These are phyloP conservation scores for Testicularia cyperi DNA, from an alignment of 1,284 basidiomycete species.

Conservation along the genomic window DNA sequence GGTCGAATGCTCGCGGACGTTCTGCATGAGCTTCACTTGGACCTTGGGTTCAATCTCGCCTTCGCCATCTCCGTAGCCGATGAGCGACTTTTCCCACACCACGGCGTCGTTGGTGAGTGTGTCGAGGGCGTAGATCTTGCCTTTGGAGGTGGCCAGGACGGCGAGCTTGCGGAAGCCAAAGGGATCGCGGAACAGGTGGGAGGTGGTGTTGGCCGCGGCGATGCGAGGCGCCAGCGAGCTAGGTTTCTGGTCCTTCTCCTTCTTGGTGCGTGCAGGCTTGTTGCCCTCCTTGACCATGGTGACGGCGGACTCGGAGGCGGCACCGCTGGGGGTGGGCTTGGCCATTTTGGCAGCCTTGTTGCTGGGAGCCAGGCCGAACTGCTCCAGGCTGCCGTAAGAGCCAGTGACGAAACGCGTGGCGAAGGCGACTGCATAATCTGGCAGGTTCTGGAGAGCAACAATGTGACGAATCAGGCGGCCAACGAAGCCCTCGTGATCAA, in stretches of 20 bases:
- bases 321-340: neutral
- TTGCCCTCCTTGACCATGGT: conserved; percentile 36
- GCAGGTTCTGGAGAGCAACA: conserved; percentile 67
- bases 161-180: conserved; percentile 88
- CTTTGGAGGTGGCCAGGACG: conserved; percentile 71
- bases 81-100: conserved; percentile 56
- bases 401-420: conserved; percentile 72
- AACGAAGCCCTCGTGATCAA: conserved; percentile 66
- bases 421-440: conserved; percentile 71
- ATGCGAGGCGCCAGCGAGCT: conserved; percentile 35
- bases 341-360: neutral
- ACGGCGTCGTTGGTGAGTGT: conserved; percentile 65
- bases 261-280: conserved; percentile 17
- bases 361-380: conserved; percentile 58
- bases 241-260: conserved; percentile 22
- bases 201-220: conserved; percentile 30
- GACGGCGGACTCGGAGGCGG: conserved; percentile 3
- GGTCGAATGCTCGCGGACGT: conserved; percentile 43
- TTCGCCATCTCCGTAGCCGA: conserved; percentile 54
- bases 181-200: conserved; percentile 64
- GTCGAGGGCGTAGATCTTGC: conserved; percentile 81
- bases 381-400: conserved; percentile 65
- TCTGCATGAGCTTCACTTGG: conserved; percentile 44
- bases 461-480: conserved; percentile 54
- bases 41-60: conserved; percentile 43